Conservation (phyloP, 2,329 filamentous ascomycete genomes). For the Akanthomyces uredinophilus region DNA sequence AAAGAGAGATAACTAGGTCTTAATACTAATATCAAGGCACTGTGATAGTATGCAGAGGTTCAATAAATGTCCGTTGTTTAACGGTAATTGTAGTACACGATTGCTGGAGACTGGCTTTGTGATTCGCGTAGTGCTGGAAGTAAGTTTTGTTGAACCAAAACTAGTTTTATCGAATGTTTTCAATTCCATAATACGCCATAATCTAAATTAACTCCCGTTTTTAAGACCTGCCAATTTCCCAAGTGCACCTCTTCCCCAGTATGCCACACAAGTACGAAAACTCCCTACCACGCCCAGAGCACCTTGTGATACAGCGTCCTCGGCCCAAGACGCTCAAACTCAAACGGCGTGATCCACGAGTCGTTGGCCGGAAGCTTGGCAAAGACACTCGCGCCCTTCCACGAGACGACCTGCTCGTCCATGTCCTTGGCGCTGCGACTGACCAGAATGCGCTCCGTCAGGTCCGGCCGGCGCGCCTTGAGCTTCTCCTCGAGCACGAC, state of each 20-base stretch:
- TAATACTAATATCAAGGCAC: too few relatives aligned
- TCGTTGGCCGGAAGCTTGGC: constrained; percentile 89
- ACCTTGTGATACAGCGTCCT: constrained; percentile 82
- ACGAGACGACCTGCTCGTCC: constrained; percentile 93
- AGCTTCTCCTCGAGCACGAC: constrained; percentile 79
- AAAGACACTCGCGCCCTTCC: constrained; percentile 98
- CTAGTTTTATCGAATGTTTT: too few relatives aligned
- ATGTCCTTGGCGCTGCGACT: constrained; percentile 79
- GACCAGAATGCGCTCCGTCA: constrained; percentile 56
- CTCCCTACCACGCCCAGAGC: constrained; percentile 52
- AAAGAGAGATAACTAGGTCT: too few relatives aligned
- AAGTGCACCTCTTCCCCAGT: background rate
- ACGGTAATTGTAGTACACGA: too few relatives aligned
- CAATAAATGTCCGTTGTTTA: too few relatives aligned
- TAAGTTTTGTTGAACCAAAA: too few relatives aligned
- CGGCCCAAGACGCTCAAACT: constrained; percentile 82
- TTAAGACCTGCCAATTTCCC: background rate
- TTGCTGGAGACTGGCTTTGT: too few relatives aligned
- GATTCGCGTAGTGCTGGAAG: too few relatives aligned
- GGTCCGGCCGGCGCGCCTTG: constrained; percentile 58
- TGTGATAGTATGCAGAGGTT: too few relatives aligned
- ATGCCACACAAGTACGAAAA: background rate
- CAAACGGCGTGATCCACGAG: constrained; percentile 82
- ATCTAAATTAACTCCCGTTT: constrained; percentile 1
- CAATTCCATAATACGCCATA: background rate